A percentile compares a stretch with the other conserved stretches of the same genome.
Evolutionary conservation across 108 stramenopile genomes (phyloP).

Genomic region (Heterococcus sp.): DNA sequence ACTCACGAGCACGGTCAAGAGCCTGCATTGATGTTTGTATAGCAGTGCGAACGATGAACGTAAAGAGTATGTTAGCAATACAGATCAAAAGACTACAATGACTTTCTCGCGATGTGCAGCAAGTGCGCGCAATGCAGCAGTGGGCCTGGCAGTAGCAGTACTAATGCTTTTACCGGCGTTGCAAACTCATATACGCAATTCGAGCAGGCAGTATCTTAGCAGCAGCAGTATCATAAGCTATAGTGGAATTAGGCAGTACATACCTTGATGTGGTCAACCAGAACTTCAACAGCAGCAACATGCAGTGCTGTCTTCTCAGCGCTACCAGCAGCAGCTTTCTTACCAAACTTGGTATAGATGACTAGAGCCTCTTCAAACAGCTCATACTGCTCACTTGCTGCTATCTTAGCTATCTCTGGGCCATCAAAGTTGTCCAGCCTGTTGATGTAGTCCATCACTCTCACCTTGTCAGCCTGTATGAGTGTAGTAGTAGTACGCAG

Average conservation of each 20-base stretch:
- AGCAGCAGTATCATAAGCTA: not conserved
- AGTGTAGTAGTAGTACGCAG: not conserved
- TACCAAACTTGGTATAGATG: slow-evolving; percentile 97
- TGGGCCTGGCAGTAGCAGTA: not conserved
- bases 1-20: slow-evolving; percentile 94
- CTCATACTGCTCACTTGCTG: slow-evolving; percentile 92
- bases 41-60: too few relatives aligned
- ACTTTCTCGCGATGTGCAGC: not conserved
- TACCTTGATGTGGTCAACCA: slow-evolving; percentile 89
- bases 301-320: slow-evolving; percentile 88
- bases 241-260: not conserved
- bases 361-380: slow-evolving; percentile 97
- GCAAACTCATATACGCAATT: not conserved
- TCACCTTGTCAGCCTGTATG: slow-evolving; percentile 70
- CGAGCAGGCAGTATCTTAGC: not conserved
- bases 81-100: not conserved
- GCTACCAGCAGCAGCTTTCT: slow-evolving; percentile 75
- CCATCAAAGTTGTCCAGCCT: slow-evolving; percentile 99
- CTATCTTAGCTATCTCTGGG: slow-evolving; percentile 97
- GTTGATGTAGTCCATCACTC: slow-evolving; percentile 97
- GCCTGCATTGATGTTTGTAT: slow-evolving; percentile 1
- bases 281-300: slow-evolving; percentile 89
- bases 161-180: not conserved
- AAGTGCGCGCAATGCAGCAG: not conserved
- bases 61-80: too few relatives aligned